Conservation (phyloP, 768 basidiomycete genomes). For the Sporobolomyces roseus region DNA sequence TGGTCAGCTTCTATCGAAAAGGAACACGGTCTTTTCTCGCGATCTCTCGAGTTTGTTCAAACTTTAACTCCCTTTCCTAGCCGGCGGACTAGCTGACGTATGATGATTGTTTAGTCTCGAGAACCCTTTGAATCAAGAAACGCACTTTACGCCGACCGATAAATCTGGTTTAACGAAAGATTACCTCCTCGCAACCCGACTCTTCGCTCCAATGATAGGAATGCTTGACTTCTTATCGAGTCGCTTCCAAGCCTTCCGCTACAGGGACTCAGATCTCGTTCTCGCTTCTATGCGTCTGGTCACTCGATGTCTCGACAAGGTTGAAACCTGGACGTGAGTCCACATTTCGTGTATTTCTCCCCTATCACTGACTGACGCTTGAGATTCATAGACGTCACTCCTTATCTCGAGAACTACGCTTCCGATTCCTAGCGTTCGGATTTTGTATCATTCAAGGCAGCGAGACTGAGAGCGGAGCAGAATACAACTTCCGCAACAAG, state of each 20-base stretch:
- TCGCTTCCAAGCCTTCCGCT: constrained; percentile 87
- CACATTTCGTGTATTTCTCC: not conserved
- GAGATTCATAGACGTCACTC: constrained; percentile 69
- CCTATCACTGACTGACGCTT: not conserved
- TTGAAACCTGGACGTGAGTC: constrained; percentile 68
- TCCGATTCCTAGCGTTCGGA: constrained; percentile 85
- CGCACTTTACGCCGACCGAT: constrained; percentile 85
- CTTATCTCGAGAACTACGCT: constrained; percentile 81
- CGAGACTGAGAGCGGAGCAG: constrained; percentile 74
- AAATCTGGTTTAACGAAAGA: constrained; percentile 74
- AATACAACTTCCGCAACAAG: constrained; percentile 66
- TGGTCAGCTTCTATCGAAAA: constrained; percentile 79
- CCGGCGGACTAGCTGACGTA: not conserved
- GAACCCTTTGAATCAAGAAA: constrained; percentile 80
- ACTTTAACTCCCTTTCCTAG: not conserved
- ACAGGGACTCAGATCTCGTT: constrained; percentile 78
- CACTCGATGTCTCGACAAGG: constrained; percentile 68
- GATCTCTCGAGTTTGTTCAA: constrained; percentile 65
- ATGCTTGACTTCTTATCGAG: constrained; percentile 84
- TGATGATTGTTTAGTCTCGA: constrained; percentile 58
- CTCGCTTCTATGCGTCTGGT: constrained; percentile 78
- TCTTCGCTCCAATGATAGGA: constrained; percentile 72
- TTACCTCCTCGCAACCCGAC: constrained; percentile 63
- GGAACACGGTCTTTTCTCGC: constrained; percentile 78
- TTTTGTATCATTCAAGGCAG: constrained; percentile 88